Conservation (phyloP, 2,329 filamentous ascomycete species). For the Cytospora piceae region DNA sequence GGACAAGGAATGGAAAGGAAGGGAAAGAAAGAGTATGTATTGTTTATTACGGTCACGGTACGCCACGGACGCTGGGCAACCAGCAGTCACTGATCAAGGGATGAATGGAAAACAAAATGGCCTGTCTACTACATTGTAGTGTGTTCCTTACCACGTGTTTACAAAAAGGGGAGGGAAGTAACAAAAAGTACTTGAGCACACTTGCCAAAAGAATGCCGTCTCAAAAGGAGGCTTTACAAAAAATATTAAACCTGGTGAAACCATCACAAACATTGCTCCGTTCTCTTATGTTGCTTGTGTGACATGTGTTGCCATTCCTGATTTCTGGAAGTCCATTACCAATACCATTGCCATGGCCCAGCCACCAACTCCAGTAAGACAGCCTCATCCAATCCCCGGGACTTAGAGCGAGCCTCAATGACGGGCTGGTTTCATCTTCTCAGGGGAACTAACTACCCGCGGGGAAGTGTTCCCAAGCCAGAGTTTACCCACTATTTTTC, state of each 20-base stretch:
- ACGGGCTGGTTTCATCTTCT: too few species aligned
- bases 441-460: too few species aligned
- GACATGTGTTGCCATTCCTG: neutral
- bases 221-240: conserved; percentile 19
- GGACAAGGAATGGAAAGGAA: neutral
- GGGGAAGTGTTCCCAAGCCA: too few species aligned
- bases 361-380: too few species aligned
- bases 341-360: too few species aligned
- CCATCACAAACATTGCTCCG: neutral
- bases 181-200: conserved; percentile 18
- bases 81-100: conserved; percentile 12
- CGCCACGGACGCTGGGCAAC: conserved; percentile 22
- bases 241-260: conserved; percentile 25
- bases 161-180: neutral
- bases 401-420: too few species aligned
- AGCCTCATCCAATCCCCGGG: too few species aligned
- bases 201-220: conserved; percentile 7
- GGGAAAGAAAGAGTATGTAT: conserved; percentile 9
- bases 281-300: neutral
- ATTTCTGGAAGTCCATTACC: too few species aligned
- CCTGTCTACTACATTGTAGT: conserved; percentile 8
- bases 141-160: conserved; percentile 12
- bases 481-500: neutral
- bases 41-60: conserved; percentile 12
- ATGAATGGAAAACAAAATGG: conserved; percentile 11